Conservation (phyloP, 345 rosid species). For the Tarenaya hassleriana region DNA sequence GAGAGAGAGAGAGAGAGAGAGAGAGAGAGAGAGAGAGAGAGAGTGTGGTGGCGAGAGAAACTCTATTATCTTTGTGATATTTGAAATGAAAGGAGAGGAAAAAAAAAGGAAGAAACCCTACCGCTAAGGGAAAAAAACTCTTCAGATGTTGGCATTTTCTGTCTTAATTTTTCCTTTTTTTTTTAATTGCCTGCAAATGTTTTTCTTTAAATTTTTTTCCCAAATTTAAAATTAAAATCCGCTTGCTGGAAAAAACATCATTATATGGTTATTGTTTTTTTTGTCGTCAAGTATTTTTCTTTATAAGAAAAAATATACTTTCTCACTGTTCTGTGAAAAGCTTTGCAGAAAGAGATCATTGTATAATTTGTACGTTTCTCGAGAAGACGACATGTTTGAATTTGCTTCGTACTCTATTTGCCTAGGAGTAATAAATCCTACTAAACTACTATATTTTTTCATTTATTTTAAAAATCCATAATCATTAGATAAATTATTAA, state of each 20-base stretch:
- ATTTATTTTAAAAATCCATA: too few species aligned
- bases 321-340: slow-evolving; percentile 26
- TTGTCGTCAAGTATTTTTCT: slow-evolving; percentile 1
- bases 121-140: slow-evolving; percentile 27
- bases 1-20: too few species aligned
- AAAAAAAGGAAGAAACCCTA: slow-evolving; percentile 35
- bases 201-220: slow-evolving; percentile 7
- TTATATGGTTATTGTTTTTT: slow-evolving; percentile 14
- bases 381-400: slow-evolving; percentile 16
- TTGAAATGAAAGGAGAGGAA: slow-evolving; percentile 18
- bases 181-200: slow-evolving; percentile 29
- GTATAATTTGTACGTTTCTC: slow-evolving; percentile 18
- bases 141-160: slow-evolving; percentile 44
- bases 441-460: background rate
- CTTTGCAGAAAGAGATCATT: slow-evolving; percentile 17
- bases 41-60: slow-evolving; percentile 45
- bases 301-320: slow-evolving; percentile 28
- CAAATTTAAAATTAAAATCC: slow-evolving; percentile 2
- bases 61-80: slow-evolving; percentile 27
- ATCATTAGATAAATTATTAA: too few species aligned
- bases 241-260: slow-evolving; percentile 15
- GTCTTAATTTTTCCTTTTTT: slow-evolving; percentile 18
- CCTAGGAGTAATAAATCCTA: slow-evolving; percentile 5
- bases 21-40: slow-evolving; percentile 33
- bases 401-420: slow-evolving; percentile 2